These are phyloP conservation scores for Venturia oleaginea DNA, from an alignment of 2,329 filamentous ascomycete genomes.

Conservation along the genomic window DNA sequence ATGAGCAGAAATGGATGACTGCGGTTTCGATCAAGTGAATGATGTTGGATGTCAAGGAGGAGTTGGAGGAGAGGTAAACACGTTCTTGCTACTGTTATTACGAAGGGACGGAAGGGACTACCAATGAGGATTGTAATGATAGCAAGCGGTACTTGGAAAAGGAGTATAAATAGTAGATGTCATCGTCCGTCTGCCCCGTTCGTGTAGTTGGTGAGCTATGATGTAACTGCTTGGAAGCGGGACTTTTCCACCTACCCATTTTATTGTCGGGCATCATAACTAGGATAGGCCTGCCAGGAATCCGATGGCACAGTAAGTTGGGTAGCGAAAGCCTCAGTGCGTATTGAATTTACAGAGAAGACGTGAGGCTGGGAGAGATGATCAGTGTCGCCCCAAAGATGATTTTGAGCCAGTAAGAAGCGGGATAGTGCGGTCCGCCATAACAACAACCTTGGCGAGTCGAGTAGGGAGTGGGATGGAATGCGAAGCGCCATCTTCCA, in stretches of 20 bases:
- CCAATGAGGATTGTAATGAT: neutral
- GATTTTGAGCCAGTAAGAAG: neutral
- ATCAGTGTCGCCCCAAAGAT: neutral
- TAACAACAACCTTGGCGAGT: neutral
- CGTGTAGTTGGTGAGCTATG: neutral
- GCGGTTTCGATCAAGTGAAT: constrained; percentile 50
- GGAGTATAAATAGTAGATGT: neutral
- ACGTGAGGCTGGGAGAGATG: neutral
- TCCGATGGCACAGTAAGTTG: no score
- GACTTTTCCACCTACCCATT: neutral
- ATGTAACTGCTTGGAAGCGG: neutral
- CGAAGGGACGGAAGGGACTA: neutral
- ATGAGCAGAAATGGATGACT: constrained; percentile 80
- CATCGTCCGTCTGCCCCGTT: no score
- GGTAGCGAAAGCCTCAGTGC: no score
- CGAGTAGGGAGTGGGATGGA: neutral
- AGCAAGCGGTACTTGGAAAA: neutral
- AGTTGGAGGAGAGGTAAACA: neutral
- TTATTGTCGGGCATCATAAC: neutral
- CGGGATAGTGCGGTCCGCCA: neutral
- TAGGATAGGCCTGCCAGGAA: neutral
- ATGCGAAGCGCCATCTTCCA: neutral
- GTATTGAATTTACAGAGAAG: neutral
- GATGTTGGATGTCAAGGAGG: neutral
- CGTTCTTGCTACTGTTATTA: neutral